A percentile compares a stretch with the other conserved stretches of the same genome.
These are phyloP conservation scores for Kuraishia molischiana DNA, from an alignment of 805 yeast species.

Conservation along the genomic window DNA sequence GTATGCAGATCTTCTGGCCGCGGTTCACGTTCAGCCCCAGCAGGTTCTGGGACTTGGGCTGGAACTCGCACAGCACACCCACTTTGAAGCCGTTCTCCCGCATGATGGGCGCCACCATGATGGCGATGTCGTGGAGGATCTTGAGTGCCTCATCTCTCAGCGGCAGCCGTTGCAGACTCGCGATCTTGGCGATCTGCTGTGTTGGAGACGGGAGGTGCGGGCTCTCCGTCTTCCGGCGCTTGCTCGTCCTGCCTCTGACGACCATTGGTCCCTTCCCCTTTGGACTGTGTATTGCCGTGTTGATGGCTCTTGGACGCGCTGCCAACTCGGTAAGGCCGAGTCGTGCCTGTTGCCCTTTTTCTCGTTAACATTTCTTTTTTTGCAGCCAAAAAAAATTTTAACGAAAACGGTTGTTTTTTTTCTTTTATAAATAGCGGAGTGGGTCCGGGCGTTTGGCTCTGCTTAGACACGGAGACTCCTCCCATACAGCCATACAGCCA, in stretches of 20 bases:
- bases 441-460: no score
- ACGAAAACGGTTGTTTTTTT: no score
- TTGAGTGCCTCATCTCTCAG: constrained; percentile 41
- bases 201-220: constrained; percentile 22
- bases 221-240: constrained; percentile 4
- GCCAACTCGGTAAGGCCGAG: no score
- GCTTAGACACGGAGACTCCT: no score
- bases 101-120: constrained; percentile 71
- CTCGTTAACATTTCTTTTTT: no score
- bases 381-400: no score
- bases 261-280: no score
- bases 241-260: constrained; percentile 11
- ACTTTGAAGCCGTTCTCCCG: constrained; percentile 56
- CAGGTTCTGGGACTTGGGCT: constrained; percentile 54
- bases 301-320: no score
- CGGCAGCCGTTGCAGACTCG: constrained; percentile 35
- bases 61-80: constrained; percentile 67
- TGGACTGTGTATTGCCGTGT: no score
- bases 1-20: constrained; percentile 63
- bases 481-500: no score
- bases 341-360: no score
- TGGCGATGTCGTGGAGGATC: constrained; percentile 59
- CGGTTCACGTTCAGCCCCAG: constrained; percentile 76
- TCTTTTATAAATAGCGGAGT: no score
- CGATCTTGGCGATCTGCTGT: constrained; percentile 20